These are phyloP conservation scores for Rhinocladiella similis DNA, from an alignment of 2,329 filamentous ascomycete species.

Conservation along the genomic window DNA sequence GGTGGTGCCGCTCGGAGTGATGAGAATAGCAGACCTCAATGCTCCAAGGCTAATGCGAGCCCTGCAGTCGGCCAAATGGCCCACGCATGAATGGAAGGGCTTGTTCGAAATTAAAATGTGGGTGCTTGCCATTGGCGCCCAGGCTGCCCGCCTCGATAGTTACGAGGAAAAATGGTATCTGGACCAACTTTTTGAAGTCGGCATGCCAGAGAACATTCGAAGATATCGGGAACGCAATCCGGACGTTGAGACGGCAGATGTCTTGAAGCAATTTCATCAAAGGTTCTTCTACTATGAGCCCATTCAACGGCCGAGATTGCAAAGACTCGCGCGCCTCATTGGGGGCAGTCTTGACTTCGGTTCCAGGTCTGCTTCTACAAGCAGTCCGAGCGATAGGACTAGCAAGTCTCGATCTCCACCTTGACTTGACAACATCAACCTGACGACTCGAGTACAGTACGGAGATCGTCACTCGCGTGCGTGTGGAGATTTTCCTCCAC, in stretches of 20 bases:
- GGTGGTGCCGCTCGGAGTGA: conserved; percentile 21
- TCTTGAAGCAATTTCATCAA: conserved; percentile 21
- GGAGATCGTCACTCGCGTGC: no score
- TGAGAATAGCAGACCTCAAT: conserved; percentile 18
- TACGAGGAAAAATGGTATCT: conserved; percentile 24
- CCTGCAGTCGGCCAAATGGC: conserved; percentile 8
- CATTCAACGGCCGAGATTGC: conserved; percentile 17
- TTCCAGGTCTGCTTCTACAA: conserved; percentile 8
- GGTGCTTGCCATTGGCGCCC: conserved; percentile 24
- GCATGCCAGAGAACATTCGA: conserved; percentile 13
- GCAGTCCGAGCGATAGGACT: conserved; percentile 8
- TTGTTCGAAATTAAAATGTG: conserved; percentile 21
- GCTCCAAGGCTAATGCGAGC: conserved; percentile 21
- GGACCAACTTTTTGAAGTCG: conserved; percentile 18
- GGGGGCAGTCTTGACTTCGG: neutral
- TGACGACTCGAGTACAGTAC: neutral
- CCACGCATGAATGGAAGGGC: conserved; percentile 13
- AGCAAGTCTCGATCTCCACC: conserved; percentile 2
- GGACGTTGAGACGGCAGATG: conserved; percentile 13
- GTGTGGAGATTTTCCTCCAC: no score
- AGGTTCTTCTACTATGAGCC: conserved; percentile 27
- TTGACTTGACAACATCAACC: neutral
- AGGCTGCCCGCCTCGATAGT: conserved; percentile 17
- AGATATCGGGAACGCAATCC: conserved; percentile 11
- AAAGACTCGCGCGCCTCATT: conserved; percentile 17